Base-by-base conservation (phyloP, 768 basidiomycete species). In the Psilocybe tampanensis region DNA sequence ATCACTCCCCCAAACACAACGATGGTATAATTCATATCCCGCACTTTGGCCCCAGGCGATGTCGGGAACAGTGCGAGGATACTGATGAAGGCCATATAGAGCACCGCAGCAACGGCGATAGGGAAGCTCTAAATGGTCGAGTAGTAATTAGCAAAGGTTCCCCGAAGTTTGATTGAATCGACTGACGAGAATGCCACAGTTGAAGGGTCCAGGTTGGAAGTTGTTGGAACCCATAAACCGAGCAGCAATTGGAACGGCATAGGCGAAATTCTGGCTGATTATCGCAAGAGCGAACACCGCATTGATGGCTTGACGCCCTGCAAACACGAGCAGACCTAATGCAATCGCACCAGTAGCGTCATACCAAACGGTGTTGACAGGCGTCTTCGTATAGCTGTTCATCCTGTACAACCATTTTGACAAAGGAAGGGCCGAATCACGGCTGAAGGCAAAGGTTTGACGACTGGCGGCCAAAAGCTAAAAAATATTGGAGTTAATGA, bases 11-110 rank as follows among this genome's bases (percentile, higher is more conserved):
- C 85, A 2, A 86, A 71, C 3, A 93, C 89, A 26, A 87, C 86
- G 39, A 86, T 74, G 0, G 84, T 82, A 62, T 91, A 92, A 69
- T 92, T 92, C 89, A 93, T 90, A 50, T 74, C 72, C 11, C 60
- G 55, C 3, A 77, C 68, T 42, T 61, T 66, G 2, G 85, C 74
- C n/a, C 68, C 66, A 13, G 84, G 84, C n/a, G 74, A 77, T 8
- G 79, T 68, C 13, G 87, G 90, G 75, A 90, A 91, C 57, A n/a
- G n/a, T n/a, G n/a, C n/a, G n/a, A n/a, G n/a, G 29, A 85, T 64
- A 44, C 75, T 66, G 78, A 87, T 81, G 70, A 90, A 87, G 6
- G 64, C 24, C 90, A 92, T 91, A 72, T 84, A 92, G 0, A 75
- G 60, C 7, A 89, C 81, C 6, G 89, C 75, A 4, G 82, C 73